Conservation (phyloP, 2,329 filamentous ascomycete genomes). For the Ophiostoma australiae region DNA sequence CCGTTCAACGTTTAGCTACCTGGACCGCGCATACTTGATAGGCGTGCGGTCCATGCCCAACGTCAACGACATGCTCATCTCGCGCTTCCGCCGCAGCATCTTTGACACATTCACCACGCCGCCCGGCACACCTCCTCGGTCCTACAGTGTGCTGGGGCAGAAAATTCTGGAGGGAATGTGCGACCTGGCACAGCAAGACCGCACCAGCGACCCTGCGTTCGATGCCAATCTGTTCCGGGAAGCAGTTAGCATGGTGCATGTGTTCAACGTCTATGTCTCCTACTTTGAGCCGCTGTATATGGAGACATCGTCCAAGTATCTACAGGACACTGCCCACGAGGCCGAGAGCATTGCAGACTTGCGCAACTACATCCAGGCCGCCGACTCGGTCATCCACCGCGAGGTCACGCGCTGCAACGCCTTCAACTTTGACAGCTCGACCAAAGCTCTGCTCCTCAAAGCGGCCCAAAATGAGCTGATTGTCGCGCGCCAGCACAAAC, state of each 20-base stretch:
- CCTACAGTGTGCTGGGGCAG: slow-evolving; percentile 33
- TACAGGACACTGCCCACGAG: slow-evolving; percentile 63
- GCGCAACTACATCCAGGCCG: slow-evolving; percentile 68
- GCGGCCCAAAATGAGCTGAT: slow-evolving; percentile 70
- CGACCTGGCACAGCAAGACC: slow-evolving; percentile 68
- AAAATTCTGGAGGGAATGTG: slow-evolving; percentile 59
- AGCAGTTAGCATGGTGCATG: slow-evolving; percentile 75
- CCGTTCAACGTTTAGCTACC: slow-evolving; percentile 85
- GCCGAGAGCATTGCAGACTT: slow-evolving; percentile 56
- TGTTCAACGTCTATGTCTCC: slow-evolving; percentile 74
- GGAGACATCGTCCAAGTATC: slow-evolving; percentile 60
- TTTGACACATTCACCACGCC: slow-evolving; percentile 36
- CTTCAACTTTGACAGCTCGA: slow-evolving; percentile 77
- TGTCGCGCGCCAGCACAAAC: slow-evolving; percentile 57
- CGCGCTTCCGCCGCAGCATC: slow-evolving; percentile 63
- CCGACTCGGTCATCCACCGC: slow-evolving; percentile 61
- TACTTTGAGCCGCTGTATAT: slow-evolving; percentile 71
- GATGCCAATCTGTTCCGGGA: slow-evolving; percentile 64
- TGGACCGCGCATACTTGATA: slow-evolving; percentile 84
- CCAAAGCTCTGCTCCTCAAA: slow-evolving; percentile 69
- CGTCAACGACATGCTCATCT: slow-evolving; percentile 75
- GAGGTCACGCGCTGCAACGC: slow-evolving; percentile 74
- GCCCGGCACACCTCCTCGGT: slow-evolving; percentile 12
- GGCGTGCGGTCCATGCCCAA: slow-evolving; percentile 63
- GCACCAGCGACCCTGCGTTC: slow-evolving; percentile 53